These are phyloP conservation scores for Gastrolobium bilobum DNA, from an alignment of 306 rosid species.

Conservation along the genomic window DNA sequence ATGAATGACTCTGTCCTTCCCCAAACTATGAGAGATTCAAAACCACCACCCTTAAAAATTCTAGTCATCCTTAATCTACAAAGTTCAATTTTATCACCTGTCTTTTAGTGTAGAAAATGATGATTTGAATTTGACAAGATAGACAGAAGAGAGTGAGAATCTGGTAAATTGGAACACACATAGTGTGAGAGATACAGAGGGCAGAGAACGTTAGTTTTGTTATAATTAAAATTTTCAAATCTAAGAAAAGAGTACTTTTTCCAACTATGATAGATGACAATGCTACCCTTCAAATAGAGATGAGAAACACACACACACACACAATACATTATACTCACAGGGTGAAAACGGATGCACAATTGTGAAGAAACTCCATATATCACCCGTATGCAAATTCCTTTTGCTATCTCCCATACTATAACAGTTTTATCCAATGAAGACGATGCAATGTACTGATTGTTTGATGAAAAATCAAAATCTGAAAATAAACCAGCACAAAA, in stretches of 20 bases:
- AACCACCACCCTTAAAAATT: slow-evolving; percentile 6
- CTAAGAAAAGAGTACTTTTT: slow-evolving; percentile 1
- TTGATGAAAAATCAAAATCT: slow-evolving; percentile 96
- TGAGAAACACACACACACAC: slow-evolving; percentile 2
- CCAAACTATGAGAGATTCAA: slow-evolving; percentile 33
- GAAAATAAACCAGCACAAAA: slow-evolving; percentile 61
- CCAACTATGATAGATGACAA: slow-evolving; percentile 26
- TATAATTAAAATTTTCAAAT: slow-evolving; percentile 22
- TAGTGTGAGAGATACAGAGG: background rate
- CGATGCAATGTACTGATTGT: slow-evolving; percentile 96
- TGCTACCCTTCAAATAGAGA: slow-evolving; percentile 31
- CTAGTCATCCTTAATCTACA: slow-evolving; percentile 11
- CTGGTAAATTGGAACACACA: slow-evolving; percentile 34
- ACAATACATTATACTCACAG: slow-evolving; percentile 71
- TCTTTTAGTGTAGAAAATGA: slow-evolving; percentile 25
- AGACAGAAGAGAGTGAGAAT: slow-evolving; percentile 24
- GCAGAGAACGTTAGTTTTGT: slow-evolving; percentile 4
- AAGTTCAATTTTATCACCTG: slow-evolving; percentile 37
- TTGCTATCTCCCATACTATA: slow-evolving; percentile 92
- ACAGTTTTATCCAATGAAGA: slow-evolving; percentile 96
- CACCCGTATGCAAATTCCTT: slow-evolving; percentile 94
- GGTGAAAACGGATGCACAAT: slow-evolving; percentile 94
- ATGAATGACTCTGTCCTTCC: slow-evolving; percentile 9
- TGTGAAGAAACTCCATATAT: slow-evolving; percentile 96
- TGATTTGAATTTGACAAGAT: slow-evolving; percentile 23